Base-by-base conservation (phyloP, 805 yeast genomes). In the Metschnikowia continentalis region DNA sequence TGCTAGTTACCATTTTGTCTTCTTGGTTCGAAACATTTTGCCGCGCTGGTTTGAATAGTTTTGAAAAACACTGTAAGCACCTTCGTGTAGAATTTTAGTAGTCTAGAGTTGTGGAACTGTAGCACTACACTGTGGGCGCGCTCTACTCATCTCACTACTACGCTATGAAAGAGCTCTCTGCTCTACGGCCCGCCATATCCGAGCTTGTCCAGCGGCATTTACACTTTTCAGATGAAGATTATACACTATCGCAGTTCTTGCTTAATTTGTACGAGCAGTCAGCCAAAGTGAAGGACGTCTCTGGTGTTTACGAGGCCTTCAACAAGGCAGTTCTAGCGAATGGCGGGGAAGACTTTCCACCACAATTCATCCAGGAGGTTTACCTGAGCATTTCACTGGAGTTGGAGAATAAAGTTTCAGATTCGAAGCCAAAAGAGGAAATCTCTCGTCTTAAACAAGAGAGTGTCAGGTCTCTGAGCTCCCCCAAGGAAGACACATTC, bases 261-360 rank as follows among this genome's bases (percentile, higher is more conserved):
- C 32, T 50, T 22, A 61, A 57, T 42, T 50, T 71, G 32, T 66
- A 64, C 53, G 54, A 59, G 19, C 55, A 61, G 58, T 56, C 60
- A 39, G 32, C 45, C 15, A 46, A 32, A 41, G 35, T 48, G 46
- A 14, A 52, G 50, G 43, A 47, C 40, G 7, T 17, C 32, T 22
- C 42, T 22, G 15, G 54, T 26, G 42, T 33, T 14, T 46, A 41
- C 20, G 42, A 36, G 30, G 15, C 44, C 3, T 60, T 57, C 51
- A 46, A 59, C 23, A 43, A 46, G 32, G 52, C 61, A 7, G 55
- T 73, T 15, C 48, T 54, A 19, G 63, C 61, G n/a, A 72, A 72
- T 55, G 77, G 78, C 1, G 78, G 77, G 5, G 70, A 65, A 10
- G 74, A 67, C 20, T 73, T 74, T 47, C 76, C 77, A 1, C 49